A percentile compares a stretch with the other conserved stretches of the same genome.
phyloP scores from a whole-genome alignment of 805 yeast genomes.

The Priceomyces castillae region DNA sequence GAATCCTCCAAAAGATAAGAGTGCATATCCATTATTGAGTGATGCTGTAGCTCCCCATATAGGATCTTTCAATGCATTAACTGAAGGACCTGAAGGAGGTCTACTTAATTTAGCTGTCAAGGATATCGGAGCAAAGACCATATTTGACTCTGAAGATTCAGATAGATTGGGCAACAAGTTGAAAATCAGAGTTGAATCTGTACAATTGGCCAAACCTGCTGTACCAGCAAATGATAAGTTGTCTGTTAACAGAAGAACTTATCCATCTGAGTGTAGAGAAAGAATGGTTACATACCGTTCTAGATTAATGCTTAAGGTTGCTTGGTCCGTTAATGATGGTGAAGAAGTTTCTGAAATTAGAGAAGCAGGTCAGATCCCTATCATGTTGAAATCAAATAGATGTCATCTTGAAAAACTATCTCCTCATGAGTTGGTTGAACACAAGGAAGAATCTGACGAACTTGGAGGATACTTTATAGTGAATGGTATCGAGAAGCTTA shows the following conservation, averaged over 20 bases:
- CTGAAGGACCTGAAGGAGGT: conserved; percentile 86
- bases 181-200: conserved; percentile 80
- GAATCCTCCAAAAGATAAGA: conserved; percentile 85
- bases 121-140: conserved; percentile 83
- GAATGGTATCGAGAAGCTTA: conserved; percentile 93
- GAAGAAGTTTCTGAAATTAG: conserved; percentile 77
- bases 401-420: conserved; percentile 85
- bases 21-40: conserved; percentile 74
- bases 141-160: conserved; percentile 75
- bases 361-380: conserved; percentile 88
- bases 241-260: conserved; percentile 72
- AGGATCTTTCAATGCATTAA: conserved; percentile 92
- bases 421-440: conserved; percentile 74
- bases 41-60: conserved; percentile 95
- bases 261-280: conserved; percentile 84
- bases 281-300: conserved; percentile 82
- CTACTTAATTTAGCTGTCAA: conserved; percentile 77
- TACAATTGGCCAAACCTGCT: conserved; percentile 80
- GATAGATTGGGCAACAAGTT: conserved; percentile 81
- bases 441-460: conserved; percentile 91
- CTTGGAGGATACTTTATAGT: conserved; percentile 95
- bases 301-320: conserved; percentile 69
- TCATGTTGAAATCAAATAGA: conserved; percentile 87
- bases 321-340: conserved; percentile 87
- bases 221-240: conserved; percentile 69